phyloP scores from a whole-genome alignment of 2,329 filamentous ascomycete genomes.

The Colletotrichum godetiae region DNA sequence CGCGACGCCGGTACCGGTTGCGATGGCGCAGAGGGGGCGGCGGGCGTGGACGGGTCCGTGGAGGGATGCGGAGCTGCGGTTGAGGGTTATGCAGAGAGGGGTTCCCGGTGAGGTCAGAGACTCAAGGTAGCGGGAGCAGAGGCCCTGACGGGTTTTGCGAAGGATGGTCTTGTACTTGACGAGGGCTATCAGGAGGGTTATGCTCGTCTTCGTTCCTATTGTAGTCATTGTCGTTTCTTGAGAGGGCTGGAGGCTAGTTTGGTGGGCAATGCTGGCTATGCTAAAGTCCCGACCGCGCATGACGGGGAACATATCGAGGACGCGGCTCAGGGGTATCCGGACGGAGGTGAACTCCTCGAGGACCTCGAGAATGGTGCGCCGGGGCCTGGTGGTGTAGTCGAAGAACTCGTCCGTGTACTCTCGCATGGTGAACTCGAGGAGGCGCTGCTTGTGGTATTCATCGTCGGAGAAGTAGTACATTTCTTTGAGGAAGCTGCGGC shows the following conservation, averaged over 20 bases:
- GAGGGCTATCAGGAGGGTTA: slow-evolving; percentile 85
- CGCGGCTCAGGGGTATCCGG: slow-evolving; percentile 79
- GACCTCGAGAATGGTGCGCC: slow-evolving; percentile 91
- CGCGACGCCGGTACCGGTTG: slow-evolving; percentile 87
- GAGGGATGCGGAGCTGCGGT: slow-evolving; percentile 57
- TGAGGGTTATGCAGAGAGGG: slow-evolving; percentile 69
- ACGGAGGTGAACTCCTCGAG: slow-evolving; percentile 90
- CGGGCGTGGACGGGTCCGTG: slow-evolving; percentile 48
- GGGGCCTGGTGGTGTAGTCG: slow-evolving; percentile 92
- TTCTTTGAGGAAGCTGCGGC: slow-evolving; percentile 84
- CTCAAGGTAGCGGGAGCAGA: slow-evolving; percentile 89
- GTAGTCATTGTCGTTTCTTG: slow-evolving; percentile 37
- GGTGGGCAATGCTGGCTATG: slow-evolving; percentile 79
- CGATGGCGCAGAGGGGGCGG: slow-evolving; percentile 79
- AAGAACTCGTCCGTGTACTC: slow-evolving; percentile 90
- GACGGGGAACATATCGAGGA: slow-evolving; percentile 79
- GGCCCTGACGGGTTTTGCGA: slow-evolving; percentile 83
- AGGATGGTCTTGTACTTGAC: slow-evolving; percentile 93
- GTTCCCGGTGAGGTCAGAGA: slow-evolving; percentile 66
- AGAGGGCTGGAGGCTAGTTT: slow-evolving; percentile 27
- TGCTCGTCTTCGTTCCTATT: slow-evolving; percentile 46
- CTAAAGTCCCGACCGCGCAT: slow-evolving; percentile 95
- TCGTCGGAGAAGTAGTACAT: slow-evolving; percentile 82
- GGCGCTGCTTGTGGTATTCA: slow-evolving; percentile 79
- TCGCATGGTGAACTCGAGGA: slow-evolving; percentile 85